A percentile compares a stretch with the other conserved stretches of the same genome.
Conservation (phyloP, 2,329 filamentous ascomycete genomes). For the Drechmeria coniospora region DNA sequence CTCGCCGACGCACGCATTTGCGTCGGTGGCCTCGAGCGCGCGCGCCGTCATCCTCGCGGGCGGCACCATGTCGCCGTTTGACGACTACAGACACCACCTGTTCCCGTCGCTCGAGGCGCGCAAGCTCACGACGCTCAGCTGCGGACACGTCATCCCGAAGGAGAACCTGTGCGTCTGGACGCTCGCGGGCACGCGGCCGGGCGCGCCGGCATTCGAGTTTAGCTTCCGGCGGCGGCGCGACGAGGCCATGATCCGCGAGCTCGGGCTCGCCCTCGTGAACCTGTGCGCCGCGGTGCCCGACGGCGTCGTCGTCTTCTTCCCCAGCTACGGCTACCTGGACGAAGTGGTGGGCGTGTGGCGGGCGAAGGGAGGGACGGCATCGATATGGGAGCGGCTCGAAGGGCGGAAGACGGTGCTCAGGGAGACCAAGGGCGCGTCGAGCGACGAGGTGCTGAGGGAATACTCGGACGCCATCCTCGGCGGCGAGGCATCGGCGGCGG, state of each 20-base stretch:
- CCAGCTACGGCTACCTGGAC: constrained; percentile 82
- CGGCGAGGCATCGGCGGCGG: too few relatives aligned
- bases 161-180: constrained; percentile 69
- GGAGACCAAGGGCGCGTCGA: constrained; percentile 37
- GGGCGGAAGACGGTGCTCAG: constrained; percentile 47
- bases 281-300: constrained; percentile 65
- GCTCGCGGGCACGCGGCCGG: constrained; percentile 31
- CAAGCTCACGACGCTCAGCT: constrained; percentile 69
- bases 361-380: constrained; percentile 14
- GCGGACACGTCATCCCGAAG: constrained; percentile 81
- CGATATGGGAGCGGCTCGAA: constrained; percentile 43
- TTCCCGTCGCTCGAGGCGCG: constrained; percentile 55
- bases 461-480: constrained; percentile 57
- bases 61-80: constrained; percentile 94
- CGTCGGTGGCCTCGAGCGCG: constrained; percentile 69
- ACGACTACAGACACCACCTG: constrained; percentile 74
- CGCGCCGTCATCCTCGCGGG: constrained; percentile 81
- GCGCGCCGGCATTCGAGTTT: constrained; percentile 56
- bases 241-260: constrained; percentile 52
- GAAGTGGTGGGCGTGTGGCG: constrained; percentile 54
- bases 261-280: constrained; percentile 59
- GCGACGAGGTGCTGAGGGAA: constrained; percentile 55
- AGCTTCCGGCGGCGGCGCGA: constrained; percentile 66
- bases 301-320: constrained; percentile 88
- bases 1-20: constrained; percentile 83